Conservation (phyloP, 2,329 filamentous ascomycete genomes). For the Didymella pinodella region DNA sequence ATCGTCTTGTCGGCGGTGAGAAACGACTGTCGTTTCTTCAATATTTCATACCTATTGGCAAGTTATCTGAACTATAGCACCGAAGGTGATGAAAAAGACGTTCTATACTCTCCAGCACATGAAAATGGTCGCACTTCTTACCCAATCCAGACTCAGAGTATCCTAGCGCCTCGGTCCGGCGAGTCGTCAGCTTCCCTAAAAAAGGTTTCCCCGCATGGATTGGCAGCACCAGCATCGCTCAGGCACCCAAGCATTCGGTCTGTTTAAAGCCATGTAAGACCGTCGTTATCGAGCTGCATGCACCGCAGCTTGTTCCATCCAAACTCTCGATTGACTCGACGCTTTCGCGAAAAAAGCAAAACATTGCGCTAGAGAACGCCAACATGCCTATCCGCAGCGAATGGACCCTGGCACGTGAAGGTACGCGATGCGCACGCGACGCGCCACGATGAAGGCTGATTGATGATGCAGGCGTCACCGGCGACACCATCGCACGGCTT, state of each 20-base stretch:
- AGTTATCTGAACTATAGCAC: too few relatives aligned
- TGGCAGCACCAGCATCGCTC: constrained; percentile 3
- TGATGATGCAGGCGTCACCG: constrained; percentile 45
- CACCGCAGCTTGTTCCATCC: neutral
- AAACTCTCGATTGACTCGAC: neutral
- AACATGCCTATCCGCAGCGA: constrained; percentile 51
- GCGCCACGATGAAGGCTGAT: neutral
- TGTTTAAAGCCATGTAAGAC: constrained; percentile 1
- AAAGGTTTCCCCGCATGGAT: constrained; percentile 8
- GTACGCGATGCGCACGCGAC: constrained; percentile 29
- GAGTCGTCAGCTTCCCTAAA: neutral
- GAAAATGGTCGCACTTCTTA: constrained; percentile 8
- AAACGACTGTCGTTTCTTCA: too few relatives aligned
- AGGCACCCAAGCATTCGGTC: constrained; percentile 1
- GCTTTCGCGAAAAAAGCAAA: neutral
- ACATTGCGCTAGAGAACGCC: neutral
- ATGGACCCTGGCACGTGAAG: constrained; percentile 51
- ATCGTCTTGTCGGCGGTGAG: too few relatives aligned
- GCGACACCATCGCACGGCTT: constrained; percentile 66
- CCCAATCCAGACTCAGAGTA: constrained; percentile 3
- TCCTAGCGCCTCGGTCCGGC: constrained; percentile 9
- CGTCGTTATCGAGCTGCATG: neutral
- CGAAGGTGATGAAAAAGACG: too few relatives aligned
- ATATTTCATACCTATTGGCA: too few relatives aligned
- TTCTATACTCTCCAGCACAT: neutral